Percentiles rank a stretch among this genome's conserved stretches.
These are phyloP conservation scores for Lepidium didymum DNA, from an alignment of 345 rosid genomes.

Conservation along the genomic window DNA sequence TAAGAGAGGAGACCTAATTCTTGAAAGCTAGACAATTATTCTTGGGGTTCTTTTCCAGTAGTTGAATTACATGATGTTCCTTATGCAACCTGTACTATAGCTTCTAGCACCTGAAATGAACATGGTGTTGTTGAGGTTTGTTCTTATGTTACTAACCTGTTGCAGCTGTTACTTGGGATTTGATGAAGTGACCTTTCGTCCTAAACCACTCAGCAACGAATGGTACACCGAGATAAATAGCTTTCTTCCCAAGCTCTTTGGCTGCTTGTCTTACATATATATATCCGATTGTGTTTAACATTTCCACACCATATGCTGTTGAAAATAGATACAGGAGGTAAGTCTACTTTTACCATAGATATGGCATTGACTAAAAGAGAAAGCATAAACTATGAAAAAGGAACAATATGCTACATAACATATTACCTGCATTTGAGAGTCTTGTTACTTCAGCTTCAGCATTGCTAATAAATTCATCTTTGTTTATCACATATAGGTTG, in stretches of 20 bases:
- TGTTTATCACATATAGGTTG: constrained; percentile 65
- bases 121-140: constrained; percentile 52
- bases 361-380: constrained; percentile 2
- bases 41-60: background rate
- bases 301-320: constrained; percentile 91
- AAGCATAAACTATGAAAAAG: background rate
- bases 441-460: constrained; percentile 83
- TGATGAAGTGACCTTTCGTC: constrained; percentile 86
- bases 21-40: background rate
- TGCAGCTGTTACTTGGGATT: constrained; percentile 98
- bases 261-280: constrained; percentile 92
- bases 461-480: constrained; percentile 54
- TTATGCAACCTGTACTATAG: background rate
- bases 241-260: constrained; percentile 94
- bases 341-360: background rate
- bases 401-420: constrained; percentile 3
- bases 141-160: constrained; percentile 78
- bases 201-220: constrained; percentile 98
- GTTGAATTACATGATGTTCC: background rate
- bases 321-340: background rate
- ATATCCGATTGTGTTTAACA: constrained; percentile 92
- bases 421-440: constrained; percentile 81
- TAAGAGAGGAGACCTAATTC: constrained; percentile 5
- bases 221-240: constrained; percentile 75
- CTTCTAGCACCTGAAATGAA: background rate